phyloP scores from a whole-genome alignment of 495 filamentous ascomycete species.

The Pseudomonodictys pantanalensis region DNA sequence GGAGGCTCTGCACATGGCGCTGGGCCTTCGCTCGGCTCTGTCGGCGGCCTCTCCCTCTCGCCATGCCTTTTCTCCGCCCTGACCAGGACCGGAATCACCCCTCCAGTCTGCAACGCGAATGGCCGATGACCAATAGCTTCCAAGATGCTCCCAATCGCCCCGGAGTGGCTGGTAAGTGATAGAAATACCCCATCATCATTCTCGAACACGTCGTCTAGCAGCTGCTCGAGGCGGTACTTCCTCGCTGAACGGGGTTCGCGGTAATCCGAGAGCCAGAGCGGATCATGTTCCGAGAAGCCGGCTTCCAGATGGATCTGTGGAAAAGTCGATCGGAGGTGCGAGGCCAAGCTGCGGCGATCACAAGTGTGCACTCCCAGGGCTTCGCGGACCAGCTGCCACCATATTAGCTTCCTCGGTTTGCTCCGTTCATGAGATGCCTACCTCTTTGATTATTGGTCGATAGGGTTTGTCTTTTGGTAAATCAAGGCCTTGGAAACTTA shows the following conservation, averaged over 20 bases:
- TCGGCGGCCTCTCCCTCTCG: constrained; percentile 13
- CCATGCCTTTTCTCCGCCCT: constrained; percentile 36
- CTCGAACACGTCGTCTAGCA: constrained; percentile 64
- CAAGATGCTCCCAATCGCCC: constrained; percentile 37
- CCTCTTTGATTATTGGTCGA: constrained; percentile 37
- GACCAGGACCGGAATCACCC: constrained; percentile 40
- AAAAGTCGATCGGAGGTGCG: constrained; percentile 51
- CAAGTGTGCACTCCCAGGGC: constrained; percentile 75
- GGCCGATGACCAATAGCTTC: constrained; percentile 36
- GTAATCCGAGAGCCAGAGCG: constrained; percentile 37
- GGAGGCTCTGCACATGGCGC: constrained; percentile 14
- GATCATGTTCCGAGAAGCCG: constrained; percentile 51
- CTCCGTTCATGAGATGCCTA: neutral
- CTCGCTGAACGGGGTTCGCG: constrained; percentile 47
- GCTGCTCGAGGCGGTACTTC: constrained; percentile 52
- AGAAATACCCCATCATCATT: constrained; percentile 47
- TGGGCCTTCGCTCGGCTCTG: constrained; percentile 23
- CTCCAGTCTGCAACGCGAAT: constrained; percentile 39
- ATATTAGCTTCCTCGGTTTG: neutral
- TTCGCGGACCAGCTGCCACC: constrained; percentile 56
- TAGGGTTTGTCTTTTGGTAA: constrained; percentile 25
- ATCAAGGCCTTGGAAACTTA: constrained; percentile 29
- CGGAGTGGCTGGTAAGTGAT: constrained; percentile 40
- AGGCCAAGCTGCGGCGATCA: constrained; percentile 61
- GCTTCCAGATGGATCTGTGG: constrained; percentile 60